A percentile compares a stretch with the other conserved stretches of the same genome.
phyloP scores from a whole-genome alignment of 352 stramenopile species.

The Hyaloperonospora arabidopsidis region DNA sequence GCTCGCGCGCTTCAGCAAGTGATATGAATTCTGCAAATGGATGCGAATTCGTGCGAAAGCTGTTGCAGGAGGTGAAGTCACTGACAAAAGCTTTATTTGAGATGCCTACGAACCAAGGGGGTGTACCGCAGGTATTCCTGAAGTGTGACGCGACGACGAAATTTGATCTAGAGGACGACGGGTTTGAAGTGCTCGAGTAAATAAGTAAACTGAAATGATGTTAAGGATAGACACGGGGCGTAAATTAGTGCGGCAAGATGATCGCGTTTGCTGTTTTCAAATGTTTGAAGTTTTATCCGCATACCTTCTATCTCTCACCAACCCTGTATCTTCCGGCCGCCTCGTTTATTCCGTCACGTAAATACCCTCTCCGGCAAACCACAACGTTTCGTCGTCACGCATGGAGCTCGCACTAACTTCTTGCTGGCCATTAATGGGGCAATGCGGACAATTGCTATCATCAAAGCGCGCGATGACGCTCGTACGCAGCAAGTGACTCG shows the following conservation, averaged over 20 bases:
- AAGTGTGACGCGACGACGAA: conserved; percentile 61
- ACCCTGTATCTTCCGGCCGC: neutral
- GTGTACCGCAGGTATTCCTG: conserved; percentile 60
- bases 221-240: neutral
- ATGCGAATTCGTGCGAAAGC: conserved; percentile 41
- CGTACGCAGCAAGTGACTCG: conserved; percentile 46
- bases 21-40: conserved; percentile 3
- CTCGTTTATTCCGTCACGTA: conserved; percentile 52
- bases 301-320: neutral
- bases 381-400: conserved; percentile 48
- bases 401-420: conserved; percentile 60
- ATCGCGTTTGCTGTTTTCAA: conserved; percentile 28
- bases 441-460: conserved; percentile 71
- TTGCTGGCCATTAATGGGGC: conserved; percentile 81
- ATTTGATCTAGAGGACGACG: conserved; percentile 74
- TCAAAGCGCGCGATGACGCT: conserved; percentile 50
- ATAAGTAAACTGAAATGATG: conserved; percentile 2
- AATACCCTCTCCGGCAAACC: conserved; percentile 77
- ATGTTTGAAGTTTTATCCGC: neutral
- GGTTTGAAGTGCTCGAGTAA: conserved; percentile 65
- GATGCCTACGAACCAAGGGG: conserved; percentile 68
- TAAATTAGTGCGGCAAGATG: conserved; percentile 8
- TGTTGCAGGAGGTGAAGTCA: conserved; percentile 42
- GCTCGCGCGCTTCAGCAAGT: conserved; percentile 18
- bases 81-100: conserved; percentile 54